Base-by-base conservation (phyloP, 2,329 filamentous ascomycete species). In the Aureobasidium sp. region DNA sequence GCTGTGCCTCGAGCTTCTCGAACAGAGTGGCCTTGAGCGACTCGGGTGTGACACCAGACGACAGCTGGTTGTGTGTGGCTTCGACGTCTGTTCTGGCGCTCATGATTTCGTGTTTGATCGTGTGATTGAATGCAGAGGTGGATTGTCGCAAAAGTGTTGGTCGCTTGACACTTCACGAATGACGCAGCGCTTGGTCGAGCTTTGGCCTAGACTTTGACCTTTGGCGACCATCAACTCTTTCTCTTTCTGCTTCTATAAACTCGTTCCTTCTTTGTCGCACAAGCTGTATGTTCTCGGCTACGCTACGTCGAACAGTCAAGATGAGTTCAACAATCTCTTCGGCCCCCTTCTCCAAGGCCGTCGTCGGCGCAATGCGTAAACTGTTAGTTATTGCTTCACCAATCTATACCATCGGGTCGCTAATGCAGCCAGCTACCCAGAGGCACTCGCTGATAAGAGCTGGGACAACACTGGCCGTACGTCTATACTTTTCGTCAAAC, bases 391-490 rank as follows among this genome's bases (percentile, higher is more conserved):
- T 44, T 53, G 15, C 46, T 42, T 9, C n/a, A n/a, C 12, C 27
- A 6, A 23, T 17, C 46, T 57, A 26, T 36, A 34, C 51, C 42
- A 65, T 57, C 48, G 42, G 23, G 47, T 68, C 55, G 67, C 64
- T 61, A 64, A 68, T 50, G 44, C 58, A 13, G 26, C 62, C 66
- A 94, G 91, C 64, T 99, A 96, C 72, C 94, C 94, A 0, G 90
- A 95, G 72, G 85, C 86, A 64, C 80, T 97, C 46, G 94, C 94
- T 10, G 94, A 97, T 72, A 87, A 87, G 68, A 86, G 88, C 67
- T 99, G 92, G 83, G 94, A 99, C 74, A 99, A 99, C 71, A 96
- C 95, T n/a, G 94, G 94, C 61, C 74, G 84, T 84, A 72, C 68
- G 79, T 63, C 15, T 32, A 27, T 29, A 20, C n/a, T 37, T 15